phyloP scores from a whole-genome alignment of 2,329 filamentous ascomycete species.

The Zymoseptoria passerinii region DNA sequence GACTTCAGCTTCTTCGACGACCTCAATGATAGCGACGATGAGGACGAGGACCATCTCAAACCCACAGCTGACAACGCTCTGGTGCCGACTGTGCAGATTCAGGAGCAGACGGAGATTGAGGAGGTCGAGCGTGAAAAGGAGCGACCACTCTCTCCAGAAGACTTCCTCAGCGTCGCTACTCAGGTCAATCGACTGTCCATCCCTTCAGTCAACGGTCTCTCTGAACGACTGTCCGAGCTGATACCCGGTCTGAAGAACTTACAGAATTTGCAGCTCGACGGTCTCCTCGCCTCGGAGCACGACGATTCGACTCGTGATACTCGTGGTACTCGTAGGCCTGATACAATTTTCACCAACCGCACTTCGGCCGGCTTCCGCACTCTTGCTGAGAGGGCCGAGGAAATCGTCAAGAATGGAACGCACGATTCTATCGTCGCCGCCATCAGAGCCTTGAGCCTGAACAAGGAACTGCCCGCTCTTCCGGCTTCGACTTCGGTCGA shows the following conservation, averaged over 20 bases:
- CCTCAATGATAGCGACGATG: conserved; percentile 12
- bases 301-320: conserved; percentile 20
- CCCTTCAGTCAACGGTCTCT: conserved; percentile 39
- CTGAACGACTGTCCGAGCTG: conserved; percentile 39
- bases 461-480: conserved; percentile 32
- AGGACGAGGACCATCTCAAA: conserved; percentile 8
- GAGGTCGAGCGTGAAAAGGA: conserved; percentile 12
- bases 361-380: conserved; percentile 32
- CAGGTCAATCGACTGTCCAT: conserved; percentile 41
- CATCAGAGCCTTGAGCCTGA: conserved; percentile 13
- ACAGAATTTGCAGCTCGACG: conserved; percentile 30
- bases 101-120: conserved; percentile 21
- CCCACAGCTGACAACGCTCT: conserved; percentile 11
- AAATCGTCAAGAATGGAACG: conserved; percentile 31
- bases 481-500: conserved; percentile 25
- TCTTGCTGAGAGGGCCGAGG: conserved; percentile 31
- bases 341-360: conserved; percentile 28
- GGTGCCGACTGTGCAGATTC: conserved; percentile 19
- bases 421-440: conserved; percentile 27
- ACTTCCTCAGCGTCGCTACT: conserved; percentile 33
- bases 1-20: conserved; percentile 26
- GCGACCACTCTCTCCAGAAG: conserved; percentile 34
- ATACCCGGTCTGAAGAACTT: conserved; percentile 36
- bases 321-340: conserved; percentile 18
- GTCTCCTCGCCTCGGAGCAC: conserved; percentile 30